A percentile compares a stretch with the other conserved stretches of the same genome.
phyloP scores from a whole-genome alignment of 2,329 filamentous ascomycete species.

The Coniosporium tulheliwenetii region DNA sequence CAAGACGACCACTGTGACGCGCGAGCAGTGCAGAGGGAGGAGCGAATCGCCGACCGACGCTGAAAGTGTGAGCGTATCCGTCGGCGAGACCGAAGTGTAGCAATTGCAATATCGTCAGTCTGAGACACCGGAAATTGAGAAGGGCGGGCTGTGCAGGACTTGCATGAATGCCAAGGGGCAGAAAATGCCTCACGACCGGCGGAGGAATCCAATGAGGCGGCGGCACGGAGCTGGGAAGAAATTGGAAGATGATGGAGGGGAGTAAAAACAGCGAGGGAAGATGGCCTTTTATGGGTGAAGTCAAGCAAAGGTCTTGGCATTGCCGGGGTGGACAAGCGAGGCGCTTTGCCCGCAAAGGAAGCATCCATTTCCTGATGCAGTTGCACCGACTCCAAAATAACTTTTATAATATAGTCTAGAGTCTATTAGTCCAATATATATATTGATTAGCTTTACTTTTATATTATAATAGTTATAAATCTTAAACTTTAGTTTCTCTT shows the following conservation, averaged over 20 bases:
- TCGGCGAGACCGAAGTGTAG: conserved; percentile 1
- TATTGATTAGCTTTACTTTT: no score
- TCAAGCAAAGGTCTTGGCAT: neutral
- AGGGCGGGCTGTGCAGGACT: conserved; percentile 1
- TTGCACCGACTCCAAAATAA: neutral
- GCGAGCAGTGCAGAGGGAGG: neutral
- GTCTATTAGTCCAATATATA: neutral
- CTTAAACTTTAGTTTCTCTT: no score
- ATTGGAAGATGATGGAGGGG: conserved; percentile 11
- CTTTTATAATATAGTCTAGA: neutral
- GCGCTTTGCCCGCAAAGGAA: neutral
- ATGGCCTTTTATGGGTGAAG: neutral
- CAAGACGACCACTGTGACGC: neutral
- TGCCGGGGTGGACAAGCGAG: neutral
- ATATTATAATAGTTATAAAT: no score
- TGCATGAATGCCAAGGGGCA: conserved; percentile 1
- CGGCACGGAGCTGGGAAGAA: conserved; percentile 2
- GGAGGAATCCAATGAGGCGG: neutral
- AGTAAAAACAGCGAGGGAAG: conserved; percentile 5
- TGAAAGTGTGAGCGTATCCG: neutral
- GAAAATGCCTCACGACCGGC: conserved; percentile 2
- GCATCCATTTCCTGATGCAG: conserved; percentile 1
- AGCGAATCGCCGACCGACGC: neutral
- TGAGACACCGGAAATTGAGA: neutral
- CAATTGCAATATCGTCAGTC: neutral